Evolutionary conservation across 148 eudicot species (phyloP).

Genomic region (Arbutus unedo): DNA sequence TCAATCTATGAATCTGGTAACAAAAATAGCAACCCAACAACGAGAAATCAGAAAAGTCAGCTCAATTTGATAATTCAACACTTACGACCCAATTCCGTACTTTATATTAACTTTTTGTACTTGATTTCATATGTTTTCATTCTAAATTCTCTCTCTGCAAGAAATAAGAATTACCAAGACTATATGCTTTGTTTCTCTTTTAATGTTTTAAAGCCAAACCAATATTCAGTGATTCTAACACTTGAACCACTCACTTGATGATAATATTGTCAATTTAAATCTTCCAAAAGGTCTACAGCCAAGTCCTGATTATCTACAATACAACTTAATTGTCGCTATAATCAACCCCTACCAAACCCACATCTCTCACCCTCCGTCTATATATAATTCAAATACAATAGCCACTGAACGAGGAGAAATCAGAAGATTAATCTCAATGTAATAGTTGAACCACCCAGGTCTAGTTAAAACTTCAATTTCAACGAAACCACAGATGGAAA

Average conservation of each 20-base stretch:
- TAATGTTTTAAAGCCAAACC: neutral
- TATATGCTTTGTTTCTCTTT: neutral
- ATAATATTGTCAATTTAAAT: neutral
- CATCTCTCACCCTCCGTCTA: conserved; percentile 6
- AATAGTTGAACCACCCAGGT: neutral
- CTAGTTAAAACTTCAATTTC: neutral
- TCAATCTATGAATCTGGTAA: neutral
- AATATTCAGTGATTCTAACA: neutral
- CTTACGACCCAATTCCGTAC: neutral
- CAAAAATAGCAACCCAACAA: neutral
- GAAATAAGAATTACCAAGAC: neutral
- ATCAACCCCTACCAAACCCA: conserved; percentile 18
- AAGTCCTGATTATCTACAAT: conserved; percentile 24
- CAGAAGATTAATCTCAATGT: neutral
- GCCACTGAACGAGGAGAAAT: neutral
- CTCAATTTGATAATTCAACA: neutral
- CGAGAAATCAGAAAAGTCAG: neutral
- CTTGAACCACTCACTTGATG: neutral
- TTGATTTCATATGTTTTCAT: neutral
- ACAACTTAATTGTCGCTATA: conserved; percentile 5
- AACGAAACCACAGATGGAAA: neutral
- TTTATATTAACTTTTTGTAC: neutral
- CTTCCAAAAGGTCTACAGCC: neutral
- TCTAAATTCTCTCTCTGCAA: neutral
- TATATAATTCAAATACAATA: neutral